These are phyloP conservation scores for Pichia pseudocactophila DNA, from an alignment of 805 yeast species.

Conservation along the genomic window DNA sequence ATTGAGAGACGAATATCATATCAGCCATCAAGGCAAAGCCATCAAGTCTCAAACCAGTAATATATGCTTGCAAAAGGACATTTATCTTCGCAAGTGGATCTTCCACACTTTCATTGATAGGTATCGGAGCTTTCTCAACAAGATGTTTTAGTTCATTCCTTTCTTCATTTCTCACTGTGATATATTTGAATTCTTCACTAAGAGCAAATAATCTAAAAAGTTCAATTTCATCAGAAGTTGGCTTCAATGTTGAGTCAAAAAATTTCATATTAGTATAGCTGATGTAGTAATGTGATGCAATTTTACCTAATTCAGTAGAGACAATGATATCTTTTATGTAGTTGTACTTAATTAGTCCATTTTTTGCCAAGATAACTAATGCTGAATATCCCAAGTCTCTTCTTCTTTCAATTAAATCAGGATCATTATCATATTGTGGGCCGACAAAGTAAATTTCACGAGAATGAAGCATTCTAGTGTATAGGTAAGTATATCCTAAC, in stretches of 20 bases:
- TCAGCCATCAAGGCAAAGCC: constrained; percentile 92
- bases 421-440: constrained; percentile 48
- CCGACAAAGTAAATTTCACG: constrained; percentile 74
- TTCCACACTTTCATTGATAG: constrained; percentile 61
- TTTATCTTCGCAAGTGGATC: constrained; percentile 75
- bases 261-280: constrained; percentile 61
- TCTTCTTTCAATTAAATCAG: constrained; percentile 42
- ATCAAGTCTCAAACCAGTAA: constrained; percentile 65
- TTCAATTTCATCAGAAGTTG: constrained; percentile 63
- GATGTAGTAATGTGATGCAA: constrained; percentile 83
- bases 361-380: constrained; percentile 43
- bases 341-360: constrained; percentile 56
- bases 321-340: constrained; percentile 36
- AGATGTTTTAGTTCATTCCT: constrained; percentile 60
- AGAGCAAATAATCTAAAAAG: constrained; percentile 65
- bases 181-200: constrained; percentile 77
- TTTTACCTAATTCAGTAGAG: constrained; percentile 66
- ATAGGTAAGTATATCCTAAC: constrained; percentile 73
- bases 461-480: constrained; percentile 64
- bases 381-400: constrained; percentile 73
- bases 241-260: constrained; percentile 54
- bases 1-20: constrained; percentile 87
- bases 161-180: constrained; percentile 85
- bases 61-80: constrained; percentile 74
- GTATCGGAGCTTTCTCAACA: constrained; percentile 73